phyloP scores from a whole-genome alignment of 208 protist genomes.

The Endotrypanum monterogeii region DNA sequence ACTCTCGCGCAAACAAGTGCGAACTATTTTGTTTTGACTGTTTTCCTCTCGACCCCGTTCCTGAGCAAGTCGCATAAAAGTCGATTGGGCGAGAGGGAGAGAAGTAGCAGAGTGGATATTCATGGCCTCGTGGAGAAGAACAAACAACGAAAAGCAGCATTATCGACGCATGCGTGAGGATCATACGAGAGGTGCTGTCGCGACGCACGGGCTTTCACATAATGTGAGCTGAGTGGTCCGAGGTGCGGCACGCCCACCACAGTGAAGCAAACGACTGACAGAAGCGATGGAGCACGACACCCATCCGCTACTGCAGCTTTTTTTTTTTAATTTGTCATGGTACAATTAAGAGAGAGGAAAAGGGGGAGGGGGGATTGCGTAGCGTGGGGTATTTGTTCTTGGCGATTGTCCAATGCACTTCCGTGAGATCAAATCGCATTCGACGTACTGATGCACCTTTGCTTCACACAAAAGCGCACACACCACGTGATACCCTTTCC shows the following conservation, averaged over 20 bases:
- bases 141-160: background rate
- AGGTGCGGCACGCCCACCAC: background rate
- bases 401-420: background rate
- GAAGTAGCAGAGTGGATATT: background rate
- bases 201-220: background rate
- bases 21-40: background rate
- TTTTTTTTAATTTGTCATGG: background rate
- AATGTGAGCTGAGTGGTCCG: background rate
- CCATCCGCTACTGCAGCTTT: no score
- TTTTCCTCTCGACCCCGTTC: background rate
- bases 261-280: background rate
- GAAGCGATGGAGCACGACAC: background rate
- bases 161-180: background rate
- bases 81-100: no score
- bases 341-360: background rate
- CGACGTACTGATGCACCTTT: no score
- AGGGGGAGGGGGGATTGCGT: background rate
- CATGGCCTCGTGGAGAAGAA: no score
- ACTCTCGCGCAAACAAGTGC: background rate
- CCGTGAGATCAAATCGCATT: background rate
- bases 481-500: no score
- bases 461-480: no score
- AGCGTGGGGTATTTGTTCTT: no score
- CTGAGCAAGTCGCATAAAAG: background rate
- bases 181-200: background rate